Evolutionary conservation across 208 protist genomes (phyloP).

Genomic region (Histomonas meleagridis): DNA sequence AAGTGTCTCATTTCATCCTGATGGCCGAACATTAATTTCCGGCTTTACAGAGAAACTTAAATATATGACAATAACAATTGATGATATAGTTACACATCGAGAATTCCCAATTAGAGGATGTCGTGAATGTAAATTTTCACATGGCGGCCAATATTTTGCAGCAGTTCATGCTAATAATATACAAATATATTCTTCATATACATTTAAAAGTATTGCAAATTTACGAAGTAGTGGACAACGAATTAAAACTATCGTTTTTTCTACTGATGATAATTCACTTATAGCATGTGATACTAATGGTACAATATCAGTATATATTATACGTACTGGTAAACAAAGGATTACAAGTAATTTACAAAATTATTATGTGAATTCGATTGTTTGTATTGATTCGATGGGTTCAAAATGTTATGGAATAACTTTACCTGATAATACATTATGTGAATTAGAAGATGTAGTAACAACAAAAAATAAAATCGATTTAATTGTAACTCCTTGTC

Average conservation of each 20-base stretch:
- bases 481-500: not conserved
- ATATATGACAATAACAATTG: not conserved
- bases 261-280: not conserved
- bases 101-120: not conserved
- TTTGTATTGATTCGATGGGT: not conserved
- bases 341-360: not conserved
- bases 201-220: not conserved
- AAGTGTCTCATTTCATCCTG: slow-evolving; percentile 7
- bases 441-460: not conserved
- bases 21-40: not conserved
- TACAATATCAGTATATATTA: not conserved
- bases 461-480: not conserved
- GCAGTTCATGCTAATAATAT: not conserved
- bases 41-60: not conserved
- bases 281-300: not conserved
- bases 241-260: not conserved
- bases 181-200: not conserved
- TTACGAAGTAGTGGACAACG: not conserved
- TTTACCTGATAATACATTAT: not conserved
- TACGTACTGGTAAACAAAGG: not conserved
- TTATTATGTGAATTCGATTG: not conserved
- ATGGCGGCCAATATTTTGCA: slow-evolving; percentile 23
- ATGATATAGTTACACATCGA: not conserved
- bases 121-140: not conserved
- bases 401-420: not conserved